Conservation (phyloP, 2,329 filamentous ascomycete genomes). For the Amesomyces nigricolor region DNA sequence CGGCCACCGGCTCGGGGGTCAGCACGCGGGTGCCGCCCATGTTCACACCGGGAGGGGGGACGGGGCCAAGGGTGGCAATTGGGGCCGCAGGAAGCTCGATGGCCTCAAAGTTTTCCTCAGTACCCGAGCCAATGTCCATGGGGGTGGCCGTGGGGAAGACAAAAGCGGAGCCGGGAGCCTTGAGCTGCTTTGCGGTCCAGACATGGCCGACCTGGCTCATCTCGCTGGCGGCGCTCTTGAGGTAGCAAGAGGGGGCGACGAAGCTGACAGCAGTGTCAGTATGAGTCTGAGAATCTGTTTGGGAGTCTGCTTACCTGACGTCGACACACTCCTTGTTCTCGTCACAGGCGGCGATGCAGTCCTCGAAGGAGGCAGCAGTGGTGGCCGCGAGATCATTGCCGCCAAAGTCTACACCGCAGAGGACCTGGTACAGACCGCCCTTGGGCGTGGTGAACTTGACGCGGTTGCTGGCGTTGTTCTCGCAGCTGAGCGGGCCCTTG, state of each 20-base stretch:
- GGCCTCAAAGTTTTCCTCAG: neutral
- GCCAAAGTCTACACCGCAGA: neutral
- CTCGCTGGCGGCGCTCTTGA: neutral
- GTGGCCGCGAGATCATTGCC: neutral
- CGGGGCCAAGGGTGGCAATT: slow-evolving; percentile 7
- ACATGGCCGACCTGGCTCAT: neutral
- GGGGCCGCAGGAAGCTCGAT: neutral
- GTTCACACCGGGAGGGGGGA: slow-evolving; percentile 7
- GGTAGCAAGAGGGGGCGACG: neutral
- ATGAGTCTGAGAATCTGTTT: too few relatives aligned
- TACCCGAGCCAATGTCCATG: slow-evolving; percentile 1
- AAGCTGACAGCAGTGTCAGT: neutral
- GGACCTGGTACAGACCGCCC: neutral
- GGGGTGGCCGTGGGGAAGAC: neutral
- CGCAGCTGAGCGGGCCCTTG: neutral
- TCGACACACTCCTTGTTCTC: neutral
- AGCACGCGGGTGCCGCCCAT: slow-evolving; percentile 10
- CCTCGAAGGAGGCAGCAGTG: neutral
- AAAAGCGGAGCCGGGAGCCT: neutral
- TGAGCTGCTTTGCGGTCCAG: slow-evolving; percentile 2
- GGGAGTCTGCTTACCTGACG: neutral
- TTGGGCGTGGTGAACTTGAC: neutral
- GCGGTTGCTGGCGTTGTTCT: neutral
- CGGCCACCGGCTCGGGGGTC: neutral
- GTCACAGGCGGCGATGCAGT: neutral